phyloP scores from a whole-genome alignment of 345 rosid species.

The Raphanus raphanistrum region DNA sequence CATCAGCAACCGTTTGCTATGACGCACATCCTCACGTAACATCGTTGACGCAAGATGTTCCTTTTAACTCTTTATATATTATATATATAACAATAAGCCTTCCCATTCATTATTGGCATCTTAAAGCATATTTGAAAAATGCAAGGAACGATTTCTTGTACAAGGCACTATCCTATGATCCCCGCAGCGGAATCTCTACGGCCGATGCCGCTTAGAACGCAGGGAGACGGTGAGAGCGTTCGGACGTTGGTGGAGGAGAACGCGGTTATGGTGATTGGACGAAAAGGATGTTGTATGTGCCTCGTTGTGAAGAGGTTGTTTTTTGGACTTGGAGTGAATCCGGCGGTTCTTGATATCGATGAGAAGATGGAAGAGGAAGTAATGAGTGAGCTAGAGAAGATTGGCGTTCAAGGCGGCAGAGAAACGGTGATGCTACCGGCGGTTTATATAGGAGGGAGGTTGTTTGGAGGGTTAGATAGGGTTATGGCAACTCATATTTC shows the following conservation, averaged over 20 bases:
- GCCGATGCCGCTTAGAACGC: conserved; percentile 5
- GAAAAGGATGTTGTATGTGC: conserved; percentile 74
- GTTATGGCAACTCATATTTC: conserved; percentile 81
- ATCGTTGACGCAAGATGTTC: conserved; percentile 61
- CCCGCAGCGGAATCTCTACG: conserved; percentile 13
- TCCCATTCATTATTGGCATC: background rate
- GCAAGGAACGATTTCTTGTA: conserved; percentile 64
- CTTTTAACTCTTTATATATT: conserved; percentile 7
- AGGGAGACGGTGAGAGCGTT: conserved; percentile 34
- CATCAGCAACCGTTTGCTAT: conserved; percentile 46
- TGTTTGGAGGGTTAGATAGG: conserved; percentile 84
- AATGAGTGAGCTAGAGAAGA: conserved; percentile 38
- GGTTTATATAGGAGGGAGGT: conserved; percentile 72
- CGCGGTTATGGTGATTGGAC: conserved; percentile 61
- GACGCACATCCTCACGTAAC: conserved; percentile 60
- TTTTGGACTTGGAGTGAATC: conserved; percentile 78
- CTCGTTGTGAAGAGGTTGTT: conserved; percentile 69
- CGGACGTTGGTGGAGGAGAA: conserved; percentile 50
- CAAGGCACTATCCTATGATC: conserved; percentile 25
- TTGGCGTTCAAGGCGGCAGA: conserved; percentile 26
- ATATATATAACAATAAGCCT: conserved; percentile 6
- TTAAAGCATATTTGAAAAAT: conserved; percentile 27
- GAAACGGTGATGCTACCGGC: conserved; percentile 57
- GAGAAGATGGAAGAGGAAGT: conserved; percentile 55
- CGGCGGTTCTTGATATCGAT: conserved; percentile 59